These are phyloP conservation scores for Candida glucosophila DNA, from an alignment of 1,139 yeast genomes.

Conservation along the genomic window DNA sequence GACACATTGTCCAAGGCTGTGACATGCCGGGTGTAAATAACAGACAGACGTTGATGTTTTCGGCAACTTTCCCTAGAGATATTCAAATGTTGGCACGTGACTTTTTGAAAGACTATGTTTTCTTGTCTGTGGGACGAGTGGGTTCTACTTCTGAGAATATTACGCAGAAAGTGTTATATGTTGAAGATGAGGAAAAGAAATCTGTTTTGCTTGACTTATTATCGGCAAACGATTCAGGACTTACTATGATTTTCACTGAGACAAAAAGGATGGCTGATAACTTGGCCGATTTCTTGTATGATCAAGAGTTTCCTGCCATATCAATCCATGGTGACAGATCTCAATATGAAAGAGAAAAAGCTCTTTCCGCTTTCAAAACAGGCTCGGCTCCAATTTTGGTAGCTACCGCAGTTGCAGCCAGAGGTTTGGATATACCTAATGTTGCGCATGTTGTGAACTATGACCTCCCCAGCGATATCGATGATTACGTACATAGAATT, in stretches of 20 bases:
- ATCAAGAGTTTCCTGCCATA: conserved; percentile 90
- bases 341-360: conserved; percentile 96
- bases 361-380: conserved; percentile 77
- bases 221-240: conserved; percentile 67
- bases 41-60: conserved; percentile 96
- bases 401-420: conserved; percentile 98
- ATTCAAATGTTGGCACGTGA: conserved; percentile 96
- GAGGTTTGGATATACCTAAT: conserved; percentile 99
- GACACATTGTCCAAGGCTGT: conserved; percentile 95
- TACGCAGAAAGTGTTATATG: conserved; percentile 87
- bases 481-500: conserved; percentile 97
- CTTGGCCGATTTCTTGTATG: conserved; percentile 83
- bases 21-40: conserved; percentile 89
- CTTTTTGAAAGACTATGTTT: conserved; percentile 90
- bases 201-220: conserved; percentile 85
- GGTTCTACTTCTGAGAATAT: conserved; percentile 97
- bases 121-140: conserved; percentile 95
- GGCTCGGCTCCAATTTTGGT: conserved; percentile 90
- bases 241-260: conserved; percentile 92
- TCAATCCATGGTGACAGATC: conserved; percentile 99
- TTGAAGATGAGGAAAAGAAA: conserved; percentile 92
- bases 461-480: conserved; percentile 94
- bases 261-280: conserved; percentile 98
- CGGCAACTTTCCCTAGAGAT: conserved; percentile 98
- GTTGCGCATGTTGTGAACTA: conserved; percentile 96